Evolutionary conservation across 495 filamentous ascomycete species (phyloP), one percentile per base, ranked within the genome.

Genomic region (Lophium mytilinum): DNA sequence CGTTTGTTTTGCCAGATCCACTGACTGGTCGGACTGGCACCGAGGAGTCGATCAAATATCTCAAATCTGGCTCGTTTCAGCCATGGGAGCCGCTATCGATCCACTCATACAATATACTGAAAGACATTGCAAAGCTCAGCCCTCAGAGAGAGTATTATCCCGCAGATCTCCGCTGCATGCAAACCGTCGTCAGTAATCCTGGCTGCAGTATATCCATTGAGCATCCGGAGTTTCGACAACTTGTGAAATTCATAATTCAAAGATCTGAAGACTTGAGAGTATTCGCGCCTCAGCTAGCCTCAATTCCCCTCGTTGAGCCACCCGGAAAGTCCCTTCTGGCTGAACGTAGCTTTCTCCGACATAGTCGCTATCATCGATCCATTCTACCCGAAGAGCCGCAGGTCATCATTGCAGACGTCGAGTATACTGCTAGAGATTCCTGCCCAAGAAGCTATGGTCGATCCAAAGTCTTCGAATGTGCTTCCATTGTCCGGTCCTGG

Each of bases 161-260:
- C 1, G 19, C 4, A 37, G 59, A 61, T 24, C 42, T 52, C 37
- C 56, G 50, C 48, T 17, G 9, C 9, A 53, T 66, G 60, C 67
- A 69, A 49, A 41, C 18, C 7, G 56, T 67, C 17, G 34, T 10
- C 21, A 69, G 67, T 63, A 42, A 66, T 40, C 0, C 56, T 10
- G 5, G 69, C 0, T 55, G 83, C 2, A 77, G 77, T 0, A 57
- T 64, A 1, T 70, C 67, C 0, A 77, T 81, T 9, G 82, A 86
- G 55, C 72, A 80, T 59, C 80, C 83, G 14, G 65, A 58, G 68
- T 62, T 63, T 34, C 73, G 77, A 21, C 9, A 14, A 18, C 9
- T 56, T 36, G 56, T 67, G 17, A 54, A 63, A 8, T 52, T 18
- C 5, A 54, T 75, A 1, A 21, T 78, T 21, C 66, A 45, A 1